Percentiles rank a stretch among this genome's conserved stretches.
These are phyloP conservation scores for Sextonia rubra DNA, from an alignment of 164 flowering plant species.

Conservation along the genomic window DNA sequence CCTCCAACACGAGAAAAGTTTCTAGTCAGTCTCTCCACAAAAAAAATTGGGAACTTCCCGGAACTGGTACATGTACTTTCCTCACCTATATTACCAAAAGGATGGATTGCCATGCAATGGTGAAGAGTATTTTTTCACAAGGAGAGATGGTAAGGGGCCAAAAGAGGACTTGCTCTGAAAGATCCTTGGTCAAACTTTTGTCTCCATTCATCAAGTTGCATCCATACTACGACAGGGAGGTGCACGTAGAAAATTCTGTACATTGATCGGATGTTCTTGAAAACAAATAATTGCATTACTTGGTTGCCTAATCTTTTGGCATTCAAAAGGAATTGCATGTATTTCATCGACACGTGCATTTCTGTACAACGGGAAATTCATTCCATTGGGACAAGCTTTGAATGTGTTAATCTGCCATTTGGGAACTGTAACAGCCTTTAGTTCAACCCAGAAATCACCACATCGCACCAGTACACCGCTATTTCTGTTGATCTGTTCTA, in stretches of 20 bases:
- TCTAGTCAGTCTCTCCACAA: too few species aligned
- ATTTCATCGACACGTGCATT: background rate
- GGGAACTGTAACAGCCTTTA: too few species aligned
- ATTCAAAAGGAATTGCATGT: background rate
- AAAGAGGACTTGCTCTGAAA: background rate
- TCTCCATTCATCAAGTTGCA: background rate
- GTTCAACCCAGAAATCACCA: too few species aligned
- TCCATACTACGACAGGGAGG: background rate
- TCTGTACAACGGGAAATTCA: background rate
- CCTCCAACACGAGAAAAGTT: too few species aligned
- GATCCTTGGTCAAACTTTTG: background rate
- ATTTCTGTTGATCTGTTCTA: too few species aligned
- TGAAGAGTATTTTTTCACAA: background rate
- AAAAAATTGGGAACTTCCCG: too few species aligned
- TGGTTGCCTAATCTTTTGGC: background rate
- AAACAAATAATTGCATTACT: background rate
- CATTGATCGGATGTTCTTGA: background rate
- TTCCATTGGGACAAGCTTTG: background rate
- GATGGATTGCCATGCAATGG: background rate
- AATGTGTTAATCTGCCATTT: too few species aligned
- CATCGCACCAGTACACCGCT: too few species aligned
- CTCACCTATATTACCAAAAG: too few species aligned
- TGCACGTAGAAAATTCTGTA: background rate
- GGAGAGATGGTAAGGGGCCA: background rate
- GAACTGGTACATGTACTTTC: too few species aligned